Percentiles rank a stretch among this genome's conserved stretches.
Conservation (phyloP, 2,329 filamentous ascomycete species). For the Sphaerulina vaccinii region DNA sequence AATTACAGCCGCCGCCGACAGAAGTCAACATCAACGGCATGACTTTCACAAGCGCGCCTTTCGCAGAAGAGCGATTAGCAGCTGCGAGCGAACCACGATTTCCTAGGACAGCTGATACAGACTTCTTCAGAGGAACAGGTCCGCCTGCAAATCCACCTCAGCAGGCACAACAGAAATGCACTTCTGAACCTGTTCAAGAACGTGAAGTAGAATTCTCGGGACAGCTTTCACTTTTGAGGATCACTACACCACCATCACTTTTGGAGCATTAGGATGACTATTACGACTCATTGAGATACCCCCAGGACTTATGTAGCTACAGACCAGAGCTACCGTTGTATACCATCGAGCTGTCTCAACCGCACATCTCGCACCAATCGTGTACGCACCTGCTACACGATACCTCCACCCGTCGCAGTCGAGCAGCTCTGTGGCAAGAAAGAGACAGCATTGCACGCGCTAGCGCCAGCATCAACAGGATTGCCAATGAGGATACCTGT, state of each 20-base stretch:
- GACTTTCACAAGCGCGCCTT: constrained; percentile 5
- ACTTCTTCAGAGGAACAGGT: constrained; percentile 26
- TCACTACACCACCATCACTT: neutral
- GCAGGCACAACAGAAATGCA: constrained; percentile 25
- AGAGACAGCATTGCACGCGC: no score
- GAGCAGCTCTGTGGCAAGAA: no score
- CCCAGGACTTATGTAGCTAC: neutral
- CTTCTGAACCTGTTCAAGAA: constrained; percentile 35
- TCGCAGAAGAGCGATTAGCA: constrained; percentile 10
- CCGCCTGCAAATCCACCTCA: constrained; percentile 11
- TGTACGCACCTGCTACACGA: no score
- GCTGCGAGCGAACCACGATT: constrained; percentile 12
- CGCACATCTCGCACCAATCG: no score
- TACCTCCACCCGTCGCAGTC: no score
- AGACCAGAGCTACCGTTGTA: neutral
- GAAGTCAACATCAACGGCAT: constrained; percentile 10
- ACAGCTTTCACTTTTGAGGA: neutral
- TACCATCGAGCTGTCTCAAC: no score
- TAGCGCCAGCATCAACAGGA: no score
- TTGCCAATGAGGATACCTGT: no score
- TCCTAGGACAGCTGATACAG: constrained; percentile 22
- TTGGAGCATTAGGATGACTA: neutral
- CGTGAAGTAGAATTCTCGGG: constrained; percentile 10
- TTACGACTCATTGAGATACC: neutral
- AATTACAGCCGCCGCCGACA: constrained; percentile 5